Evolutionary conservation across 495 filamentous ascomycete species (phyloP), one percentile per base, ranked within the genome.

Genomic region (Parathielavia hyrcaniae): DNA sequence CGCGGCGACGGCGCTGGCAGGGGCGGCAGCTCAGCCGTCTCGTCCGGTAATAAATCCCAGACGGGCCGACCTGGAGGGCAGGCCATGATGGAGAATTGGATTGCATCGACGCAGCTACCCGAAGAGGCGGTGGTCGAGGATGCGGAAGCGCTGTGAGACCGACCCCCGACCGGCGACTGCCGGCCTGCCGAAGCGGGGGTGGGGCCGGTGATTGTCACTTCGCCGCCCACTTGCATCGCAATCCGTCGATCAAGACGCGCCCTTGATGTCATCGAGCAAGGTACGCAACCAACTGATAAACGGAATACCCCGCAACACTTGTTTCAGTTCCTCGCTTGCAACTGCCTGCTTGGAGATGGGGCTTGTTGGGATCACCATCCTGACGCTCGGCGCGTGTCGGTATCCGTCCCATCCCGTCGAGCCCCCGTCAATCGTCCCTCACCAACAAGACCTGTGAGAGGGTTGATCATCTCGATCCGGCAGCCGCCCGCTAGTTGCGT

Each of bases 61-160:
- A 57, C 69, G 47, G 71, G 55, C 61, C 71, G 57, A 52, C 64
- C 68, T 41, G 72, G 67, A 14, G 85, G 88, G 32, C 86, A 90
- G 64, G 86, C 85, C 53, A 83, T 90, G 78, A 88, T 97, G 85
- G 91, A 97, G 77, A 89, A 91, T 67, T 96, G 90, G 87, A 92
- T 96, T 47, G 81, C 83, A 14, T 82, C 79, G 10, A 90, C 86
- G 12, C 88, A 90, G 67, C 70, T 82, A 54, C 79, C 76, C 20
- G 72, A 72, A 47, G 68, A 69, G 41, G 69, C 65, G 52, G 72
- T 41, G 30, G 69, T 62, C n/a, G 65, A 50, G 30, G 67, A 70
- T 12, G 67, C 60, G 11, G 67, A 63, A 12, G 39, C 56, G 8
- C n/a, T 45, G 36, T 69, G 58, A 65, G 12, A 5, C 39, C 19